Conservation (phyloP, 2,329 filamentous ascomycete genomes). For the Penicillium sp. region DNA sequence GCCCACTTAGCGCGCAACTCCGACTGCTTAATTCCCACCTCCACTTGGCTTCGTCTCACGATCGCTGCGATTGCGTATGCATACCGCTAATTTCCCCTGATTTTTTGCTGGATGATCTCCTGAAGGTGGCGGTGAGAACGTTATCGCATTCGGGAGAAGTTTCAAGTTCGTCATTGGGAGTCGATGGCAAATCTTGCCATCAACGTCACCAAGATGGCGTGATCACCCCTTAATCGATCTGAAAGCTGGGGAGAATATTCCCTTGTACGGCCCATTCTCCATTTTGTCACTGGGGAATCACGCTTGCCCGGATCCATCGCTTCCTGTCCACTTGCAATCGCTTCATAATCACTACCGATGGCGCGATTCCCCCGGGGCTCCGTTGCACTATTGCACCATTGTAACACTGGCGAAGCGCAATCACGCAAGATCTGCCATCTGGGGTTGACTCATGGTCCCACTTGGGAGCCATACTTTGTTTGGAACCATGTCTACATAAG, state of each 20-base stretch:
- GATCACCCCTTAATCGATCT: slow-evolving; percentile 13
- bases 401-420: slow-evolving; percentile 1
- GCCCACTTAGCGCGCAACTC: slow-evolving; percentile 18
- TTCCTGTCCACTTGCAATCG: neutral
- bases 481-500: slow-evolving; percentile 9
- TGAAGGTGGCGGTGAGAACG: slow-evolving; percentile 17
- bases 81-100: neutral
- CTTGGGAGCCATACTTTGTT: slow-evolving; percentile 1
- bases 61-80: neutral
- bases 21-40: slow-evolving; percentile 18
- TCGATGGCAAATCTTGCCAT: slow-evolving; percentile 21
- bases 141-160: neutral
- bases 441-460: slow-evolving; percentile 19
- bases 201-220: slow-evolving; percentile 26
- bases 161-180: slow-evolving; percentile 1
- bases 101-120: neutral
- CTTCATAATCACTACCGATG: slow-evolving; percentile 28
- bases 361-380: slow-evolving; percentile 25
- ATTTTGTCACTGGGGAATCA: slow-evolving; percentile 10
- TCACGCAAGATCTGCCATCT: slow-evolving; percentile 18
- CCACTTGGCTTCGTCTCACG: slow-evolving; percentile 4
- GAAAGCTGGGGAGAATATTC: slow-evolving; percentile 8
- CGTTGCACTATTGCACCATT: too few species aligned
- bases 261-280: slow-evolving; percentile 1
- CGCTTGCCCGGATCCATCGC: neutral